A percentile compares a stretch with the other conserved stretches of the same genome.
Conservation (phyloP, 495 filamentous ascomycete species). For the Hypoxylon rickii region DNA sequence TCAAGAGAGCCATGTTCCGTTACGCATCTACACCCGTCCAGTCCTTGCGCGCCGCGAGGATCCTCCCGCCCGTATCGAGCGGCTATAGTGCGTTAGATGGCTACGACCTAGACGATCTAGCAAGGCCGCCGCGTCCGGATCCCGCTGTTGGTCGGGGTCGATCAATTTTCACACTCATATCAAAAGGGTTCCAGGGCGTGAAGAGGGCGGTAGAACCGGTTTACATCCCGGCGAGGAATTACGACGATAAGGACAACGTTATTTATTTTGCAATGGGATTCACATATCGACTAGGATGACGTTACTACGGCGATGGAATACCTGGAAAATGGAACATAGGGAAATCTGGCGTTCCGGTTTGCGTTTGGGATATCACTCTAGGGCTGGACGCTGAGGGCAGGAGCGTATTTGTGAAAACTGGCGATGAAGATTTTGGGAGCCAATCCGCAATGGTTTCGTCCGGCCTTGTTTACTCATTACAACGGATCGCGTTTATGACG, state of each 20-base stretch:
- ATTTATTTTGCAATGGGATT: slow-evolving; percentile 5
- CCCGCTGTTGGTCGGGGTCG: neutral
- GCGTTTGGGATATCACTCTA: too few relatives aligned
- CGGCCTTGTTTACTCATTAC: too few relatives aligned
- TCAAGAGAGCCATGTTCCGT: slow-evolving; percentile 1
- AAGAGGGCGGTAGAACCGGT: neutral
- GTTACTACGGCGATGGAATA: neutral
- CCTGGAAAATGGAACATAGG: neutral
- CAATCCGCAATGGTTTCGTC: too few relatives aligned
- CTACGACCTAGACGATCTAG: slow-evolving; percentile 13
- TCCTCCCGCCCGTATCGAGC: neutral
- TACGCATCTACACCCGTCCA: slow-evolving; percentile 7
- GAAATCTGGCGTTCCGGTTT: neutral
- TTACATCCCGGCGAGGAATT: neutral
- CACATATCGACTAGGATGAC: slow-evolving; percentile 10
- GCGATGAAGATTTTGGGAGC: too few relatives aligned
- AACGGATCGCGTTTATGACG: too few relatives aligned
- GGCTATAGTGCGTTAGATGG: slow-evolving; percentile 4
- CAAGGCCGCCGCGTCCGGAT: neutral
- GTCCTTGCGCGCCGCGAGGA: slow-evolving; percentile 1
- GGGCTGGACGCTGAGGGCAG: too few relatives aligned
- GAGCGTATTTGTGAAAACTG: too few relatives aligned
- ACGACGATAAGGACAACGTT: neutral
- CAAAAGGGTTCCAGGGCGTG: neutral
- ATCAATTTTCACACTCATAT: neutral